Evolutionary conservation across 2,329 filamentous ascomycete species (phyloP).

Genomic region (Aureobasidium sp.): DNA sequence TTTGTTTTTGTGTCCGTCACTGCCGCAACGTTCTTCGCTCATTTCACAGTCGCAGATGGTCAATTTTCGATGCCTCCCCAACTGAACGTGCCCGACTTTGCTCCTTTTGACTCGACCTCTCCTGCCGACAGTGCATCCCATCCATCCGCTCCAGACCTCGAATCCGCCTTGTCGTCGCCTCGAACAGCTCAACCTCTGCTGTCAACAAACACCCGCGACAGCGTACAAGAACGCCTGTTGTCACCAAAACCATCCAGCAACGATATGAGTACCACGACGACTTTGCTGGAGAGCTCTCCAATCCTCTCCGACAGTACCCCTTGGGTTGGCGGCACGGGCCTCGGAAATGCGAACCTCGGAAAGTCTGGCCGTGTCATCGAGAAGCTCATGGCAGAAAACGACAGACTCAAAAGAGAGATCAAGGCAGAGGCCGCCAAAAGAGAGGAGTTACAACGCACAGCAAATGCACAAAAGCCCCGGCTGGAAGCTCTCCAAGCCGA

Average conservation of each 20-base stretch:
- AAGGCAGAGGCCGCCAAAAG: slow-evolving; percentile 39
- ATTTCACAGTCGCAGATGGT: slow-evolving; percentile 9
- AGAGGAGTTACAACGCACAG: slow-evolving; percentile 62
- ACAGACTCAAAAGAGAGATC: slow-evolving; percentile 62
- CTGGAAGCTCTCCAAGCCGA: slow-evolving; percentile 61
- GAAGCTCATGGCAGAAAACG: slow-evolving; percentile 71
- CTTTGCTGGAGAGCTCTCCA: not conserved
- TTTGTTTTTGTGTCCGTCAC: slow-evolving; percentile 7
- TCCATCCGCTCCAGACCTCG: not conserved
- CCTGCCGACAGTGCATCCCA: not conserved
- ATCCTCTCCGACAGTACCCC: slow-evolving; percentile 13
- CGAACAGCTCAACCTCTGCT: not conserved
- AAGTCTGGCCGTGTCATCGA: slow-evolving; percentile 76
- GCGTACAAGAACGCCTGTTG: not conserved
- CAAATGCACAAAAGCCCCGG: slow-evolving; percentile 61
- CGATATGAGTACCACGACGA: slow-evolving; percentile 8
- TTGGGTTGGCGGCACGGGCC: slow-evolving; percentile 18
- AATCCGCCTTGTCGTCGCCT: not conserved
- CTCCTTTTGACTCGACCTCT: slow-evolving; percentile 1
- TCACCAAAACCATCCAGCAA: not conserved
- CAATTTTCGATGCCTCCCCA: slow-evolving; percentile 3
- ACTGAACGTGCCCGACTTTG: slow-evolving; percentile 8
- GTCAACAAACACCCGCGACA: not conserved
- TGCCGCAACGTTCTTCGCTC: slow-evolving; percentile 11
- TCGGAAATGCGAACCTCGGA: slow-evolving; percentile 32